Conservation (phyloP, 2,329 filamentous ascomycete genomes). For the Claviceps fusiformis region DNA sequence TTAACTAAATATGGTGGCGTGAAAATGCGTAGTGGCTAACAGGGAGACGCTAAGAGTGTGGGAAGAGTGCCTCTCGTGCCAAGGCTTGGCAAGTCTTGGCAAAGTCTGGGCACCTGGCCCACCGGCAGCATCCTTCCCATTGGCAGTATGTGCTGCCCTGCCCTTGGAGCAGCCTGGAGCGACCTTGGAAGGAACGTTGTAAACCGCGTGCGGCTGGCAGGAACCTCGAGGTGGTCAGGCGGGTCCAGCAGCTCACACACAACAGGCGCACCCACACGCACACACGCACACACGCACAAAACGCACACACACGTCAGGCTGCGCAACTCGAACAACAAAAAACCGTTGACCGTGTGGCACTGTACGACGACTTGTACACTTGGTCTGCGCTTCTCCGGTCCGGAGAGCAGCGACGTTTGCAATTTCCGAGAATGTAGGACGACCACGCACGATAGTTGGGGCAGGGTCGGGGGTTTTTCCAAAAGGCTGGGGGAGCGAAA, state of each 20-base stretch:
- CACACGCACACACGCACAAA: not conserved
- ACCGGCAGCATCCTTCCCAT: slow-evolving; percentile 15
- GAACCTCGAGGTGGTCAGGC: not conserved
- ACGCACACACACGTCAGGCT: not conserved
- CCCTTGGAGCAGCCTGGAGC: not conserved
- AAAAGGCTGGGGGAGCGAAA: not conserved
- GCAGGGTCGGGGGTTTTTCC: not conserved
- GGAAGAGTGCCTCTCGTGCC: slow-evolving; percentile 18
- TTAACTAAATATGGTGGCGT: not conserved
- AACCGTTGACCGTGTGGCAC: not conserved
- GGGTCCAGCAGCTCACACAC: not conserved
- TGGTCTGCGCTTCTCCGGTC: not conserved
- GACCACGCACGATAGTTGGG: not conserved
- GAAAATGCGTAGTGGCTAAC: not conserved
- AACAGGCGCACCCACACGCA: not conserved
- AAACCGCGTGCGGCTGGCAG: slow-evolving; percentile 1
- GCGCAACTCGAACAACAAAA: not conserved
- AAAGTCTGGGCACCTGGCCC: slow-evolving; percentile 22
- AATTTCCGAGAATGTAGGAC: not conserved
- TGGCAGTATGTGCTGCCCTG: slow-evolving; percentile 9
- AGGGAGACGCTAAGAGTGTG: slow-evolving; percentile 8
- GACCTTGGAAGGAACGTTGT: not conserved
- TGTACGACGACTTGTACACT: not conserved
- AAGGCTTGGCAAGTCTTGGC: slow-evolving; percentile 26
- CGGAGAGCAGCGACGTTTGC: not conserved